Evolutionary conservation across 306 rosid genomes (phyloP), one percentile per base, ranked within the genome.

Genomic region (Ormosia emarginata): DNA sequence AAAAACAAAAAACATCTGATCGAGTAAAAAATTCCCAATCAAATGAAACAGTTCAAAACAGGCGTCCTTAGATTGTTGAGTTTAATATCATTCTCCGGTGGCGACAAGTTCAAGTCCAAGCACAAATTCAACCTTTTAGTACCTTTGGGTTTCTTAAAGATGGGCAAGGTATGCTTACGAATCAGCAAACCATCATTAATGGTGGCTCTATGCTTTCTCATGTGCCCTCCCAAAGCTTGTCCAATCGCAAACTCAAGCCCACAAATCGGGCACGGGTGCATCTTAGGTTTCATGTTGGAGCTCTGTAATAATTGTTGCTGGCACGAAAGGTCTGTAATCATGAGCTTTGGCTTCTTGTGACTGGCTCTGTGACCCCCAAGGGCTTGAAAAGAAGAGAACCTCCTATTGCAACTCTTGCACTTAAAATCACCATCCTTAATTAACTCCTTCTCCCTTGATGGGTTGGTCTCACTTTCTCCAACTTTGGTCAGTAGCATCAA

Each of bases 181-280:
- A 4, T 55, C 11, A 40, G 0, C 36, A 61, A 12, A 15, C 39
- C 62, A 15, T 50, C 34, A 32, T 33, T 18, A 15, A 39, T 10
- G 1, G 4, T 55, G 2, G 74, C 79, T 41, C 91, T 87, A 67
- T 95, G 98, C n/a, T 94, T 87, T 43, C 98, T 88, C 98, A 95
- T 91, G 81, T 95, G 98, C 0, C 98, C 98, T 11, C 98, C 98
- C 0, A 95, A 89, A 2, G 98, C 98, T 53, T 95, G 98, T n/a
- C 98, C 98, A 4, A 87, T 37, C 1, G 88, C 69, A 29, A 95
- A 95, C 80, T 90, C 87, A 30, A 82, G 46, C 7, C 97, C 98
- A 78, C 98, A 95, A n/a, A 93, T 44, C 2, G 92, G 83, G 39
- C 98, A 94, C 12, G 84, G 84, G 63, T 95, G 98, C 59, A 71